phyloP scores from a whole-genome alignment of 305 asterid species.

The Coffea humblotiana region DNA sequence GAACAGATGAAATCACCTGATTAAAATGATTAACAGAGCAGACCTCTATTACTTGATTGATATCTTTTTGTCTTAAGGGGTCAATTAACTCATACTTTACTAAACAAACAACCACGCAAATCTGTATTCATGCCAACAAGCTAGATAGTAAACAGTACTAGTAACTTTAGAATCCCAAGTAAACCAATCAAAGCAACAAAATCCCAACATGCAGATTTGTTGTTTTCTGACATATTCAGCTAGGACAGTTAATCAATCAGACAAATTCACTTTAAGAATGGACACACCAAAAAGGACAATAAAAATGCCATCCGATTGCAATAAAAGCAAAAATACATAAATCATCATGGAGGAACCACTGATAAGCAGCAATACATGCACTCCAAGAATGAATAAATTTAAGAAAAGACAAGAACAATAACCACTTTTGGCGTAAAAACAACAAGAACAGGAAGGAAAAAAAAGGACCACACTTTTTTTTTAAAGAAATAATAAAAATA shows the following conservation, averaged over 20 bases:
- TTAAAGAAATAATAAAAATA: no score
- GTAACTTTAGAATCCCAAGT: background rate
- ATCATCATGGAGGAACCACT: no score
- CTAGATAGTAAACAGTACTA: background rate
- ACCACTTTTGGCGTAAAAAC: no score
- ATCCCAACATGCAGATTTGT: background rate
- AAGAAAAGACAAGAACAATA: no score
- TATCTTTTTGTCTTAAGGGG: background rate
- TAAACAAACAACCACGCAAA: slow-evolving; percentile 1
- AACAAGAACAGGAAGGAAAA: no score
- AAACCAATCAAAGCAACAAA: background rate
- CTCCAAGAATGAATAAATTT: no score
- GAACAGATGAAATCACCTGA: background rate
- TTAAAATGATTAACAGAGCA: background rate
- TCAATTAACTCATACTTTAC: background rate
- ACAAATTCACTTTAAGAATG: background rate
- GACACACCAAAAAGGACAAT: no score
- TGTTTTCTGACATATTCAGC: background rate
- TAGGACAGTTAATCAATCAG: background rate
- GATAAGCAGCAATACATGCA: no score
- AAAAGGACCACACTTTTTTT: no score
- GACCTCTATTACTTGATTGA: background rate
- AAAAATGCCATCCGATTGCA: background rate
- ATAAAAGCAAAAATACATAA: no score
- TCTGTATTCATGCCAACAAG: background rate